Base-by-base conservation (phyloP, 2,329 filamentous ascomycete genomes). In the Xylaria sp. region DNA sequence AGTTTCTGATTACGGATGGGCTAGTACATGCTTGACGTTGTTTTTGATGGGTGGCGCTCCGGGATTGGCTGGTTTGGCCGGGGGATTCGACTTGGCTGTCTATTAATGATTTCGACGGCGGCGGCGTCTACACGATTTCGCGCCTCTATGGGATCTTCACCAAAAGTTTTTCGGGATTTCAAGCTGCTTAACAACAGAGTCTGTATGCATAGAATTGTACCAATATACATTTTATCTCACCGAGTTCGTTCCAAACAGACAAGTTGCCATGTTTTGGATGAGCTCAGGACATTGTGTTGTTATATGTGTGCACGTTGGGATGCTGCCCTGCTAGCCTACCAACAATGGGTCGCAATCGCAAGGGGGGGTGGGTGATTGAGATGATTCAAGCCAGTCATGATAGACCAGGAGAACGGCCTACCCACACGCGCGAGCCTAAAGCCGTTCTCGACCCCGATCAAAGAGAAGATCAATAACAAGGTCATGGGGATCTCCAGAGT, bases 41-140 rank as follows among this genome's bases (percentile, higher is more conserved):
- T 49, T 63, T 60, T 63, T 60, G 59, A 56, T 49, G 60, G 59
- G 61, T 61, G 48, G 62, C 58, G 63, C 54, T 52, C 61, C 56
- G 63, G 60, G 44, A 58, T 41, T 62, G 60, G 59, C 52, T 64
- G 62, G 58, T 51, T 49, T 48, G 61, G 44, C 51, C 52, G 47
- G 63, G 54, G 47, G 57, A 48, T 60, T 55, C 56, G 48, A 53
- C 51, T 48, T 49, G 54, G 41, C 50, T 49, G 17, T 54, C 43
- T 44, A 52, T 58, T 56, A 56, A 59, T 52, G 50, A 17, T 55
- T 59, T 59, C 44, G 43, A 47, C 56, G 51, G 51, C 53, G 55
- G 53, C 34, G 26, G n/a, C n/a, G n/a, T n/a, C 44, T 51, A 50
- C 34, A 57, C 45, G 54, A 48, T 52, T 59, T 55, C 45, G 54